Percentiles rank a stretch among this genome's conserved stretches.
Evolutionary conservation across 2,329 filamentous ascomycete species (phyloP).

Genomic region (Paraphaeosphaeria minitans): DNA sequence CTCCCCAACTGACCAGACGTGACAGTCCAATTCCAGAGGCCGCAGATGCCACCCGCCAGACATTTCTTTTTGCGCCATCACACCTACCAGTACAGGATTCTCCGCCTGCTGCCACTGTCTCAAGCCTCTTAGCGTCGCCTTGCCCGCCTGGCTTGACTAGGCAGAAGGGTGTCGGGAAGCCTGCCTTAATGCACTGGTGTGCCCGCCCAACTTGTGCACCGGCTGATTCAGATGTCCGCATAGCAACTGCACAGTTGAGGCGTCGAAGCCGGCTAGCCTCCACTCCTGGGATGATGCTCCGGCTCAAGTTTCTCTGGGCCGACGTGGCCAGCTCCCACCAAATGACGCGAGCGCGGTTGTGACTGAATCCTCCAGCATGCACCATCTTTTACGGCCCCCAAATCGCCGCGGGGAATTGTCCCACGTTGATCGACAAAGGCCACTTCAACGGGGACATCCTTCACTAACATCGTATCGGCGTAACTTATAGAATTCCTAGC

Average conservation of each 20-base stretch:
- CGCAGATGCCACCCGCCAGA: background rate
- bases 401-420: constrained; percentile 12
- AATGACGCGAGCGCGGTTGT: constrained; percentile 20
- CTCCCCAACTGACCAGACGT: constrained; percentile 7
- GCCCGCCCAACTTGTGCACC: constrained; percentile 15
- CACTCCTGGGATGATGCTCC: constrained; percentile 17
- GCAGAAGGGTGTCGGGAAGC: background rate
- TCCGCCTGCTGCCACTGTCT: constrained; percentile 7
- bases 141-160: constrained; percentile 5
- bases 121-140: constrained; percentile 12
- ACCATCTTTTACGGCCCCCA: constrained; percentile 5
- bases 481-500: background rate
- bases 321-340: constrained; percentile 38
- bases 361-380: constrained; percentile 13
- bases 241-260: constrained; percentile 23
- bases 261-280: constrained; percentile 24
- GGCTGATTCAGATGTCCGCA: constrained; percentile 22
- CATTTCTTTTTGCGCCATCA: constrained; percentile 7
- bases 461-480: background rate
- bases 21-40: background rate
- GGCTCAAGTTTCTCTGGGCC: constrained; percentile 12
- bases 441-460: background rate
- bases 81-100: constrained; percentile 8
- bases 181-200: constrained; percentile 28
- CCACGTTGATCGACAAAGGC: constrained; percentile 9